Conservation (phyloP, 768 basidiomycete species). For the Pulveroboletus sp. region DNA sequence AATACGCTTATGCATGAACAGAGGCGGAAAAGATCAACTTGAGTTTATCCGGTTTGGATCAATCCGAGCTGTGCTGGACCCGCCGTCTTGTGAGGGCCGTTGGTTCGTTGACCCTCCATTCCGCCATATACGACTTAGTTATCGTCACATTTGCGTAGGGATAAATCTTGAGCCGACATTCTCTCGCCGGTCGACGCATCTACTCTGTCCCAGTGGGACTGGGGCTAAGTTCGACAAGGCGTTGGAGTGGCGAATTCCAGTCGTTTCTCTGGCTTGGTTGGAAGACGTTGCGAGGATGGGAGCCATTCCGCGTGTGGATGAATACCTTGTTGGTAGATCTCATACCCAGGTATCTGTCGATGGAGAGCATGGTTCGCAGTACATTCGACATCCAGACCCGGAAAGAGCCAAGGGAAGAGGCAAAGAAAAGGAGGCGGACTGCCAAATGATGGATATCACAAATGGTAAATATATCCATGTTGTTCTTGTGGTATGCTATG, state of each 20-base stretch:
- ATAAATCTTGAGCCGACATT: slow-evolving; percentile 55
- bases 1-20: slow-evolving; percentile 17
- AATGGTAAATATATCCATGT: slow-evolving; percentile 27
- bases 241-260: slow-evolving; percentile 70
- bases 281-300: slow-evolving; percentile 55
- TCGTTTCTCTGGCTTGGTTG: slow-evolving; percentile 74
- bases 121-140: not conserved
- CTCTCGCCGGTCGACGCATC: slow-evolving; percentile 70
- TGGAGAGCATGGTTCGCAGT: slow-evolving; percentile 26
- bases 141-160: slow-evolving; percentile 36
- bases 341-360: slow-evolving; percentile 40
- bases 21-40: slow-evolving; percentile 58
- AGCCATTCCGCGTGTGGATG: slow-evolving; percentile 35
- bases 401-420: slow-evolving; percentile 30
- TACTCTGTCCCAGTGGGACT: slow-evolving; percentile 68
- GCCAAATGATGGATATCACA: slow-evolving; percentile 35
- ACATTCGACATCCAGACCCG: not conserved
- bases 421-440: slow-evolving; percentile 31
- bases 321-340: slow-evolving; percentile 31
- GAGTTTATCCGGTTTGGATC: slow-evolving; percentile 74
- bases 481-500: not conserved
- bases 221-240: slow-evolving; percentile 83
- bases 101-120: slow-evolving; percentile 9
- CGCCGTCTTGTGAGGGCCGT: slow-evolving; percentile 29
- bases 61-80: slow-evolving; percentile 65